Percentiles rank a stretch among this genome's conserved stretches.
Evolutionary conservation across 768 basidiomycete genomes (phyloP).

Genomic region (Tricholoma terreum): DNA sequence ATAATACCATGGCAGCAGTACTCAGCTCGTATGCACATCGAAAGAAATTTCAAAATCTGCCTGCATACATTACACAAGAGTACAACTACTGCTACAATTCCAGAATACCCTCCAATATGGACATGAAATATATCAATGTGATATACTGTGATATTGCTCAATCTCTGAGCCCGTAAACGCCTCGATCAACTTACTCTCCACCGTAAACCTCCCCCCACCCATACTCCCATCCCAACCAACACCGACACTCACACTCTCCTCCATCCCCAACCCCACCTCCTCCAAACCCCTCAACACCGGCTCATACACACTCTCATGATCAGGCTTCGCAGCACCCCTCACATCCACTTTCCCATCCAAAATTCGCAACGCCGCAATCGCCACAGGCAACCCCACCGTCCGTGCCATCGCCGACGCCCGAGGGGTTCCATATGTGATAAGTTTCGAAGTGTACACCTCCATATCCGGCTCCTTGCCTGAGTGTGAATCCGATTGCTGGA

Average conservation of each 20-base stretch:
- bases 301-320: conserved; percentile 53
- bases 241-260: conserved; percentile 23
- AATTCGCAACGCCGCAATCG: conserved; percentile 71
- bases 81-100: too few relatives aligned
- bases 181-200: conserved; percentile 8
- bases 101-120: too few relatives aligned
- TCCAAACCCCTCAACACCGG: conserved; percentile 63
- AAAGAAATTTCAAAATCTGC: too few relatives aligned
- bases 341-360: conserved; percentile 53
- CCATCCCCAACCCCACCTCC: conserved; percentile 49
- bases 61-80: too few relatives aligned
- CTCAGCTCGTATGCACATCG: too few relatives aligned
- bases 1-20: too few relatives aligned
- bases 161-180: not conserved
- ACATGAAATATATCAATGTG: too few relatives aligned
- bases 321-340: conserved; percentile 71
- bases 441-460: conserved; percentile 62
- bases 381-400: conserved; percentile 86
- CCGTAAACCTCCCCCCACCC: not conserved
- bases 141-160: too few relatives aligned
- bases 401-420: conserved; percentile 82
- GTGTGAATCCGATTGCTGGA: conserved; percentile 3
- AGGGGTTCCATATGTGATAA: conserved; percentile 54
- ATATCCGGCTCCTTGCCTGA: conserved; percentile 14
- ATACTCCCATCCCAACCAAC: not conserved